phyloP scores from a whole-genome alignment of 176 grass and related monocot species.

The Puya raimondii region DNA sequence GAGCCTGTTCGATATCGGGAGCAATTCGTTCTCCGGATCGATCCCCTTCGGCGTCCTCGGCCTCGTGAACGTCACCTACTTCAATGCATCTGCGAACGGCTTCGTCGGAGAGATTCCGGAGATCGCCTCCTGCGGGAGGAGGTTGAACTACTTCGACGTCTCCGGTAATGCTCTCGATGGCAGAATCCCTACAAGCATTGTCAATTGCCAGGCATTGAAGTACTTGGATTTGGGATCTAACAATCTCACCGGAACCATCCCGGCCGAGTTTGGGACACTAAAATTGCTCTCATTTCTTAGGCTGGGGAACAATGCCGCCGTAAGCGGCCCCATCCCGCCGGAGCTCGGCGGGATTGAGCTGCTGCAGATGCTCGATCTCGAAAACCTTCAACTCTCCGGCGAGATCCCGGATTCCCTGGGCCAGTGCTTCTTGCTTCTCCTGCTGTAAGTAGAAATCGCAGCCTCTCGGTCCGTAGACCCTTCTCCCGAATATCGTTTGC shows the following conservation, averaged over 20 bases:
- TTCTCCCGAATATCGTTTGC: constrained; percentile 14
- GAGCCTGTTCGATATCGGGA: constrained; percentile 71
- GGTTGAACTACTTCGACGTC: constrained; percentile 52
- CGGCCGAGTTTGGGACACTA: constrained; percentile 43
- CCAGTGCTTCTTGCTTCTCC: constrained; percentile 77
- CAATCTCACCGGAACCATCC: constrained; percentile 51
- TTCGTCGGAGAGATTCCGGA: constrained; percentile 67
- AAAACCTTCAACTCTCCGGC: constrained; percentile 52
- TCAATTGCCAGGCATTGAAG: constrained; percentile 47
- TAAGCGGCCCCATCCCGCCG: constrained; percentile 46
- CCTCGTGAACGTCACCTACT: constrained; percentile 77
- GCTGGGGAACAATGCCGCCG: constrained; percentile 40
- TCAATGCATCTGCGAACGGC: constrained; percentile 82
- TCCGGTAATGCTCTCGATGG: constrained; percentile 63
- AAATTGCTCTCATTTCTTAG: constrained; percentile 61
- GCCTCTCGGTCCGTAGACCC: constrained; percentile 11
- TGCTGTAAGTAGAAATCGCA: constrained; percentile 53
- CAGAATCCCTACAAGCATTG: constrained; percentile 34
- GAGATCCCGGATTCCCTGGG: constrained; percentile 59
- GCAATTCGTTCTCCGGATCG: constrained; percentile 57
- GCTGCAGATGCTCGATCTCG: constrained; percentile 68
- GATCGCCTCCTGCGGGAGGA: constrained; percentile 44
- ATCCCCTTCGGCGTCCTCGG: constrained; percentile 44
- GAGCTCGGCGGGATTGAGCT: constrained; percentile 64
- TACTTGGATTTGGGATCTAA: constrained; percentile 76